Percentiles rank a stretch among this genome's conserved stretches.
phyloP scores from a whole-genome alignment of 495 filamentous ascomycete genomes.

The Penicillium soppii region DNA sequence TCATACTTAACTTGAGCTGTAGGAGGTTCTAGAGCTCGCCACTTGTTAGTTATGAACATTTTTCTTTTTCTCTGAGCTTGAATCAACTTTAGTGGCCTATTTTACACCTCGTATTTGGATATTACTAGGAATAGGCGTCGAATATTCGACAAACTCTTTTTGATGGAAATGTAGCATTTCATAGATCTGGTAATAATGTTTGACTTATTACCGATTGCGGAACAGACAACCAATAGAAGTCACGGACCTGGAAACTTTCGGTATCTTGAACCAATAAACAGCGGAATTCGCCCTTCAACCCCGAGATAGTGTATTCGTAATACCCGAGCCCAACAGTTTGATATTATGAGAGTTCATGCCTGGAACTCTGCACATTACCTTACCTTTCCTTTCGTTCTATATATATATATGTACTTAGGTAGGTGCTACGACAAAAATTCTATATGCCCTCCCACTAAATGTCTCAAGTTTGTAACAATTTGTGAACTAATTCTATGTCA shows the following conservation, averaged over 20 bases:
- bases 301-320: conserved; percentile 16
- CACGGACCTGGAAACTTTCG: neutral
- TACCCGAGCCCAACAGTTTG: neutral
- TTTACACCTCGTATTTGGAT: no score
- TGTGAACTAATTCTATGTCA: no score
- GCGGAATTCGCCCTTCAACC: fast-evolving
- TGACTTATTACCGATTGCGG: conserved; percentile 8
- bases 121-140: neutral
- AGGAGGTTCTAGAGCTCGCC: no score
- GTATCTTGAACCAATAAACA: conserved; percentile 1
- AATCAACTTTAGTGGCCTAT: neutral
- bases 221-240: neutral
- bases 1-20: neutral
- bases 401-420: no score
- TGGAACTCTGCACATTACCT: neutral
- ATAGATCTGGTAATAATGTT: neutral
- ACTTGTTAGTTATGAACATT: no score
- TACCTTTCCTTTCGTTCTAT: no score
- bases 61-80: neutral
- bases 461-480: no score
- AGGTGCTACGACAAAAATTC: no score
- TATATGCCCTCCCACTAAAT: no score
- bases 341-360: no score
- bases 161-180: neutral
- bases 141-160: neutral